A percentile compares a stretch with the other conserved stretches of the same genome.
Evolutionary conservation across 352 stramenopile genomes (phyloP).

Genomic region (Pythium monospermum): DNA sequence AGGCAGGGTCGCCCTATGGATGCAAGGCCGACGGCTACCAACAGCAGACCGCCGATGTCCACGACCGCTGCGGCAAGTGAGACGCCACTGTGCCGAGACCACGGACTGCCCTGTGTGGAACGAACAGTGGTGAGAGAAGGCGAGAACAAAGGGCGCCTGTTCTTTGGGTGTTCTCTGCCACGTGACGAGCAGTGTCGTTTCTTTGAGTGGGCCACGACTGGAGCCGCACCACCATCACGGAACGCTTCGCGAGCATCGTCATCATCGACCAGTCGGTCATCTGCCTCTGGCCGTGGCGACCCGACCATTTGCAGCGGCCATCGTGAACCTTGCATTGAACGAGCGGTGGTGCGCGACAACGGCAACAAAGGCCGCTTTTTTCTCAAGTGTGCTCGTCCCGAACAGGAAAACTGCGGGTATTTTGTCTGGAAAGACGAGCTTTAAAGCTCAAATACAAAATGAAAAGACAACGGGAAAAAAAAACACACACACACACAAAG

Average conservation of each 20-base stretch:
- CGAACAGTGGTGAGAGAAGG: slow-evolving; percentile 54
- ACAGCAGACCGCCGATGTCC: no score
- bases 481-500: background rate
- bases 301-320: slow-evolving; percentile 58
- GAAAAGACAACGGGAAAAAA: background rate
- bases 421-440: slow-evolving; percentile 76
- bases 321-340: slow-evolving; percentile 55
- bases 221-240: background rate
- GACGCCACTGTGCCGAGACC: slow-evolving; percentile 46
- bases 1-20: no score
- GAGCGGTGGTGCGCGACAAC: slow-evolving; percentile 59
- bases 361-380: slow-evolving; percentile 66
- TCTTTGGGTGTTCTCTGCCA: slow-evolving; percentile 87
- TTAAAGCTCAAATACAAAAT: background rate
- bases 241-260: slow-evolving; percentile 26
- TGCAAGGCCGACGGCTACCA: no score
- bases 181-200: slow-evolving; percentile 87
- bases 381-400: slow-evolving; percentile 43
- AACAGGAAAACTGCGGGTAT: slow-evolving; percentile 59
- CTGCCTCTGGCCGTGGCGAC: no score
- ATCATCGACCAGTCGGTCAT: background rate
- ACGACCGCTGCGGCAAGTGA: no score
- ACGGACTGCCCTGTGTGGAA: slow-evolving; percentile 44
- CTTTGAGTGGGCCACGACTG: slow-evolving; percentile 83
- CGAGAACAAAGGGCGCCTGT: slow-evolving; percentile 89